A percentile compares a stretch with the other conserved stretches of the same genome.
These are phyloP conservation scores for Selaginella moellendorffii DNA, from an alignment of 75 land plant species.

Conservation along the genomic window DNA sequence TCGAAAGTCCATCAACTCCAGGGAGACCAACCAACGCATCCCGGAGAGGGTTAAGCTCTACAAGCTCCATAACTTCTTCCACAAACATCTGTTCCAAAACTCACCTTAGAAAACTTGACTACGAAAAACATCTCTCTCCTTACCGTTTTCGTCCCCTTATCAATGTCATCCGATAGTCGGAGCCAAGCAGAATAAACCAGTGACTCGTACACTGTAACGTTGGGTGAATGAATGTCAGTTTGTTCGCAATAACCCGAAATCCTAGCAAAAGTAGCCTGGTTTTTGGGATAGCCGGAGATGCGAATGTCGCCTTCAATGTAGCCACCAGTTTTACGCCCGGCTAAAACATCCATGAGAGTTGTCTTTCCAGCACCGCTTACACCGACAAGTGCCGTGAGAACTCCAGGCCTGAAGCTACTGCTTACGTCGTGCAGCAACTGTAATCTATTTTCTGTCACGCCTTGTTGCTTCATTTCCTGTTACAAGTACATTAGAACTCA, in stretches of 20 bases:
- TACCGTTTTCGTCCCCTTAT: background rate
- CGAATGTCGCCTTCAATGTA: conserved; percentile 2
- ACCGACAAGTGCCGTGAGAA: background rate
- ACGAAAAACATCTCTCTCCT: no score
- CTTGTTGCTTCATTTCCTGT: conserved; percentile 6
- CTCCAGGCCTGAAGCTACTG: conserved; percentile 1
- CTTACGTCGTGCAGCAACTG: background rate
- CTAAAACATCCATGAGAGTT: conserved; percentile 3
- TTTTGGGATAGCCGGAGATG: conserved; percentile 6
- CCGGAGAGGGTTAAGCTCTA: background rate
- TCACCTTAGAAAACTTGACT: no score
- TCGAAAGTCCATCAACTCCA: background rate
- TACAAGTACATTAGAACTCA: background rate
- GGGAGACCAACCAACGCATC: conserved; percentile 6
- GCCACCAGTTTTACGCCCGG: conserved; percentile 6
- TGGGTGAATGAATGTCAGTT: conserved; percentile 1
- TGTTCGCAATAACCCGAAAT: conserved; percentile 9
- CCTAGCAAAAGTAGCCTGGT: conserved; percentile 3
- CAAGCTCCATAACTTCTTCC: conserved; percentile 7
- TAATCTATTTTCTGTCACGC: background rate
- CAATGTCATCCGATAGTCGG: background rate
- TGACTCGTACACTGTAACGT: conserved; percentile 1
- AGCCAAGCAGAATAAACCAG: conserved; percentile 5
- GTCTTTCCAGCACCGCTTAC: conserved; percentile 7
- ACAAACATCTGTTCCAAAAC: conserved; percentile 4